These are phyloP conservation scores for Ampelocalamus luodianensis DNA, from an alignment of 176 grass and related monocot genomes.

Conservation along the genomic window DNA sequence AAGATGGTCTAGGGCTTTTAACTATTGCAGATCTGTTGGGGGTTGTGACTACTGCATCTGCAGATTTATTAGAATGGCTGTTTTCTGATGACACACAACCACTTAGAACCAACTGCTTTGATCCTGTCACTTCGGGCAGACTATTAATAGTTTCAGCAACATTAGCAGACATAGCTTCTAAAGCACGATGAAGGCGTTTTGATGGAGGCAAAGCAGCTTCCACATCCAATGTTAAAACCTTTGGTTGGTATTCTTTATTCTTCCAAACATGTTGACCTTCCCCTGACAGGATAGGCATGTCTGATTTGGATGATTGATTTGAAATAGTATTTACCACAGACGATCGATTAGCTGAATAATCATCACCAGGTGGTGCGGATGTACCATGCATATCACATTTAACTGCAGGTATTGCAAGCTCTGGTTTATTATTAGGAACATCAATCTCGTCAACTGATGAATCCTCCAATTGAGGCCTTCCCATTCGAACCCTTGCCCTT, in stretches of 20 bases:
- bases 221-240: conserved; percentile 70
- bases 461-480: conserved; percentile 60
- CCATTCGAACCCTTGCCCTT: conserved; percentile 96
- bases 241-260: conserved; percentile 61
- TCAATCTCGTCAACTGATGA: conserved; percentile 41
- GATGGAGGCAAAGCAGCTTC: conserved; percentile 99
- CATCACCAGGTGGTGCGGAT: conserved; percentile 20
- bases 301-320: conserved; percentile 38
- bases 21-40: conserved; percentile 41
- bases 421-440: conserved; percentile 37
- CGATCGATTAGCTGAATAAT: conserved; percentile 26
- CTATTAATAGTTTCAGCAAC: conserved; percentile 63
- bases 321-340: conserved; percentile 38
- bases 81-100: conserved; percentile 33
- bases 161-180: conserved; percentile 99
- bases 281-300: conserved; percentile 39
- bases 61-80: conserved; percentile 37
- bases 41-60: conserved; percentile 32
- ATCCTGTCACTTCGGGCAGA: conserved; percentile 44
- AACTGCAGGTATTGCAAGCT: conserved; percentile 26
- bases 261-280: conserved; percentile 58
- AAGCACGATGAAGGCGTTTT: conserved; percentile 95
- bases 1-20: conserved; percentile 32
- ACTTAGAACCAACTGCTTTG: conserved; percentile 47
- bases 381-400: conserved; percentile 35